Percentiles rank a stretch among this genome's conserved stretches.
Evolutionary conservation across 352 stramenopile species (phyloP).

Genomic region (Saprolegnia parasitica): DNA sequence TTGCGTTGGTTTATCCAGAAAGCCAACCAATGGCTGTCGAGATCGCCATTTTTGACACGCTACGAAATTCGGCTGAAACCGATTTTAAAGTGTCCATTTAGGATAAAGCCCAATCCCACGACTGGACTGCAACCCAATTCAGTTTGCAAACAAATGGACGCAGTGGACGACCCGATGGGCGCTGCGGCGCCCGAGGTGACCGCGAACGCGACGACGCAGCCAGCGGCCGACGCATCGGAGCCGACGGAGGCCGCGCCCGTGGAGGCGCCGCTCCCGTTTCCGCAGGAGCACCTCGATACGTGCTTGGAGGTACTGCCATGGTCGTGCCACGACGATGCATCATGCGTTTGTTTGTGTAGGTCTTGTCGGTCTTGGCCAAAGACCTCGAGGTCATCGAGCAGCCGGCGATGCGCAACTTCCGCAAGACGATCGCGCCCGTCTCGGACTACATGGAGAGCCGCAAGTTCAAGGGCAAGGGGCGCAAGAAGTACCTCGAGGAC

Average conservation of each 20-base stretch:
- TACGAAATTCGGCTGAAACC: background rate
- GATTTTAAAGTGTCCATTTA: background rate
- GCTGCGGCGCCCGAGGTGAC: background rate
- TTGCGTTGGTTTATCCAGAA: background rate
- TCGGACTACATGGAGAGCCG: conserved; percentile 73
- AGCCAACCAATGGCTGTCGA: background rate
- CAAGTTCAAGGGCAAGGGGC: conserved; percentile 76
- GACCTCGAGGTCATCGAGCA: conserved; percentile 59
- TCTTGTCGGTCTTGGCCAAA: conserved; percentile 51
- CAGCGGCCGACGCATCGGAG: background rate
- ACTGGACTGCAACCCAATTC: background rate
- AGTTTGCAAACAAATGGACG: conserved; percentile 3
- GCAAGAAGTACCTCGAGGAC: conserved; percentile 86
- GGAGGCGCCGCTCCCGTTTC: conserved; percentile 60
- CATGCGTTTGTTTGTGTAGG: conserved; percentile 31
- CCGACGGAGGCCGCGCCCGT: background rate
- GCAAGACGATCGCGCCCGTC: conserved; percentile 74
- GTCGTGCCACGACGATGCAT: conserved; percentile 7
- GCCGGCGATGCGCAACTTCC: conserved; percentile 65
- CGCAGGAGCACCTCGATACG: conserved; percentile 50
- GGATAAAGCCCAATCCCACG: background rate
- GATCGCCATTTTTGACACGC: background rate
- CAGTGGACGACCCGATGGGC: background rate
- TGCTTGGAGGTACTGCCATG: conserved; percentile 47
- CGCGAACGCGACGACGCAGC: background rate